phyloP scores from a whole-genome alignment of 768 basidiomycete species.

The Sporobolomyces roseus region DNA sequence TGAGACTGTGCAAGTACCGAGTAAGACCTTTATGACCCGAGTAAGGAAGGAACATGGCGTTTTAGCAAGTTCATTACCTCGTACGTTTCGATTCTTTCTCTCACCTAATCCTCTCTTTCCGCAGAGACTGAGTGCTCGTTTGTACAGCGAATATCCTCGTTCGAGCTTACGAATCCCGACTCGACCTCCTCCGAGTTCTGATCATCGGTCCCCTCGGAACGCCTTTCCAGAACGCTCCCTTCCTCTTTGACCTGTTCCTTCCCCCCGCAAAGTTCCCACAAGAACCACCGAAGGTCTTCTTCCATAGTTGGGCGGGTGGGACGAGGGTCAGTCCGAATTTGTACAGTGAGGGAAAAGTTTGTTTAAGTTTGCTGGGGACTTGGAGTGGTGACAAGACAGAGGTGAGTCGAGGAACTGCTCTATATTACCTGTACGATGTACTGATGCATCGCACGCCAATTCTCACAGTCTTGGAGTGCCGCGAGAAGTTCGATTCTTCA shows the following conservation, averaged over 20 bases:
- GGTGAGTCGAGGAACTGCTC: slow-evolving; percentile 23
- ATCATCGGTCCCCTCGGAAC: slow-evolving; percentile 92
- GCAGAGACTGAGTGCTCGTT: slow-evolving; percentile 12
- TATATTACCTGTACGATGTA: too few relatives aligned
- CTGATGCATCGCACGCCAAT: too few relatives aligned
- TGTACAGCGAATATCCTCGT: slow-evolving; percentile 75
- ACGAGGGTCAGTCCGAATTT: slow-evolving; percentile 56
- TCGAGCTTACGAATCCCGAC: slow-evolving; percentile 81
- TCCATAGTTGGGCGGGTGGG: slow-evolving; percentile 75
- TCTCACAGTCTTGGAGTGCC: slow-evolving; percentile 77
- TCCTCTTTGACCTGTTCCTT: slow-evolving; percentile 90
- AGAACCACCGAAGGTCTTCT: slow-evolving; percentile 76
- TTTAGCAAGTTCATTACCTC: slow-evolving; percentile 73
- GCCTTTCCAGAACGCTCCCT: slow-evolving; percentile 90
- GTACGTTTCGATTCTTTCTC: slow-evolving; percentile 51
- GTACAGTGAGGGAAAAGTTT: slow-evolving; percentile 71
- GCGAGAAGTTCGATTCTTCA: slow-evolving; percentile 80
- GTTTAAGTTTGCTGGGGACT: slow-evolving; percentile 23
- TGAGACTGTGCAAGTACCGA: slow-evolving; percentile 58
- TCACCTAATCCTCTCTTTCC: neutral
- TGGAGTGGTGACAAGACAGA: slow-evolving; percentile 70
- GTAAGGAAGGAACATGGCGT: slow-evolving; percentile 77
- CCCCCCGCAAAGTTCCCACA: slow-evolving; percentile 57
- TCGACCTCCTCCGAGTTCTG: slow-evolving; percentile 77
- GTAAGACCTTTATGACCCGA: slow-evolving; percentile 70